These are phyloP conservation scores for Lactarius sanguifluus DNA, from an alignment of 768 basidiomycete species.

Conservation along the genomic window DNA sequence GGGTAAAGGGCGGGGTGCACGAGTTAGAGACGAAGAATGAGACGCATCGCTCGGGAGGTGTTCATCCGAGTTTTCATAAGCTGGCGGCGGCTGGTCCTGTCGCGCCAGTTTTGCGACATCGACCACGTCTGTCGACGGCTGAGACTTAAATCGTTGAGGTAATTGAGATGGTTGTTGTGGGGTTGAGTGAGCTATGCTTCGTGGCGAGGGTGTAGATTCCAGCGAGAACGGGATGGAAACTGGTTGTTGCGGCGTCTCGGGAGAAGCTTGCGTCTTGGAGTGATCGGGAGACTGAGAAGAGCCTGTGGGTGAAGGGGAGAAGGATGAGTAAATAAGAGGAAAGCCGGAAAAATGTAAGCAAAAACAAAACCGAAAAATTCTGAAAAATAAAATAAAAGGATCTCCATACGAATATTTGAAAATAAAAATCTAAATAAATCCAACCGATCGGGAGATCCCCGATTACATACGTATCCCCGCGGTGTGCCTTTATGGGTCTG, in stretches of 20 bases:
- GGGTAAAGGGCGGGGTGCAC: constrained; percentile 23
- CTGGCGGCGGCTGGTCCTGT: constrained; percentile 29
- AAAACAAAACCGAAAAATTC: background rate
- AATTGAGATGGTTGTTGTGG: constrained; percentile 18
- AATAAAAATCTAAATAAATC: background rate
- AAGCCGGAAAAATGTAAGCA: background rate
- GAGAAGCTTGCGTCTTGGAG: background rate
- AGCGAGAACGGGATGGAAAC: constrained; percentile 11
- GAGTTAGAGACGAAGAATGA: constrained; percentile 19
- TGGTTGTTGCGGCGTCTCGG: background rate
- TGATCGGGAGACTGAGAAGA: constrained; percentile 5
- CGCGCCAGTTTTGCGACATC: constrained; percentile 27
- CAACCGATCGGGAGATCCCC: constrained; percentile 23
- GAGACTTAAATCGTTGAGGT: constrained; percentile 9
- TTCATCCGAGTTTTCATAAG: constrained; percentile 29
- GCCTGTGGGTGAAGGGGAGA: background rate
- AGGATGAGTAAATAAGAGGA: constrained; percentile 1
- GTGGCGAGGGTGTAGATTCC: background rate
- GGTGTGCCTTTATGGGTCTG: constrained; percentile 13
- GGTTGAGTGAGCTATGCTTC: constrained; percentile 11
- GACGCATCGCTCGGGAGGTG: constrained; percentile 3
- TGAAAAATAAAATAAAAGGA: constrained; percentile 4
- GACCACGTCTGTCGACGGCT: constrained; percentile 28
- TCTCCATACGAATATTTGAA: constrained; percentile 9
- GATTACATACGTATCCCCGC: constrained; percentile 19